A percentile compares a stretch with the other conserved stretches of the same genome.
Conservation (phyloP, 768 basidiomycete genomes). For the Tylopilus balloui region DNA sequence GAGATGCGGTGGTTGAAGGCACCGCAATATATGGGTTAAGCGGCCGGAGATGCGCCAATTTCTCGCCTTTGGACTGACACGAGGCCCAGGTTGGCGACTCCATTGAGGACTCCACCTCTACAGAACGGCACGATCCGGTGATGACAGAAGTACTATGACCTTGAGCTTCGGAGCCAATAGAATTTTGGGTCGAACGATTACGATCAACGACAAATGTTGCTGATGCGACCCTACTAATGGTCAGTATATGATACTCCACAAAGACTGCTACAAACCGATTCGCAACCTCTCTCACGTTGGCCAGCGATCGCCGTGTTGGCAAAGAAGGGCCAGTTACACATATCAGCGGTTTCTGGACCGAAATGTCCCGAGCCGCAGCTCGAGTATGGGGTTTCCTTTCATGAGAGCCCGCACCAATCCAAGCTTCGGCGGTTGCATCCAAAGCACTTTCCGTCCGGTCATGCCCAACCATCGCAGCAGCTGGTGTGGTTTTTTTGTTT, state of each 20-base stretch:
- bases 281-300: neutral
- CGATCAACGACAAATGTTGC: neutral
- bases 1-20: conserved; percentile 5
- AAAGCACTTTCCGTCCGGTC: neutral
- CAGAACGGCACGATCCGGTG: neutral
- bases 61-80: neutral
- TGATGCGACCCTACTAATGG: conserved; percentile 2
- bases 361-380: neutral
- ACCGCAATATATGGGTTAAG: neutral
- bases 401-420: conserved; percentile 5
- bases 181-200: neutral
- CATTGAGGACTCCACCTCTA: neutral
- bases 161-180: neutral
- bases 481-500: too few relatives aligned
- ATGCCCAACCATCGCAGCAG: neutral
- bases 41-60: neutral
- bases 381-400: conserved; percentile 11
- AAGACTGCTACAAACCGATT: conserved; percentile 9
- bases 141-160: neutral
- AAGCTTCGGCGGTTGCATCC: neutral
- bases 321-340: neutral
- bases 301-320: neutral
- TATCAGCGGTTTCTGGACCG: neutral
- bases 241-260: conserved; percentile 1
- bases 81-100: neutral